Conservation (phyloP, 129 eudicot genomes). For the Tanacetum coccineum region DNA sequence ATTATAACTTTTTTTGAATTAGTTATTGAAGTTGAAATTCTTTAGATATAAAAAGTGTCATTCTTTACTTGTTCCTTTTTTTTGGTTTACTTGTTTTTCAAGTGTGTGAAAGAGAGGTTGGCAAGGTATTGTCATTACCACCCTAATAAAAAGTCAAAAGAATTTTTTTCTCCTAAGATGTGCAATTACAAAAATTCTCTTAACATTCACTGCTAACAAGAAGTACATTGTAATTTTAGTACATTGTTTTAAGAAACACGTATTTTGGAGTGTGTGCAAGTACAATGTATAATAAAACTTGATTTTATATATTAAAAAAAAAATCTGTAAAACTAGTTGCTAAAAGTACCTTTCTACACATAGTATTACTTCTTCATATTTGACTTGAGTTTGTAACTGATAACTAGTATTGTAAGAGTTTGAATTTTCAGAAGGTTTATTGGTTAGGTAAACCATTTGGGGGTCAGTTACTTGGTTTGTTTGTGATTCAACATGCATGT, state of each 20-base stretch:
- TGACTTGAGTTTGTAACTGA: no score
- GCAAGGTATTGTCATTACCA: conserved; percentile 42
- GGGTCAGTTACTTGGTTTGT: background rate
- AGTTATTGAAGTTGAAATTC: conserved; percentile 7
- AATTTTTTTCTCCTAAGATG: conserved; percentile 21
- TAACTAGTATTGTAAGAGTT: no score
- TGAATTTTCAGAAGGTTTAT: no score
- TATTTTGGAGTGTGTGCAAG: background rate
- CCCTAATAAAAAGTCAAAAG: conserved; percentile 38
- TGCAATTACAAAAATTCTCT: conserved; percentile 1
- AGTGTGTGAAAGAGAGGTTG: conserved; percentile 31
- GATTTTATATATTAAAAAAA: background rate
- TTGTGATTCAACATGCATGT: conserved; percentile 23
- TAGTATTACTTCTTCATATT: no score
- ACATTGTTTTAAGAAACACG: background rate
- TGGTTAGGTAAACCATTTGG: background rate
- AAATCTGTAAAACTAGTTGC: background rate
- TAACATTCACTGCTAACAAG: background rate
- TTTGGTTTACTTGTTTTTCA: conserved; percentile 35
- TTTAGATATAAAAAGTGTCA: conserved; percentile 33
- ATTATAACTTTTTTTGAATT: background rate
- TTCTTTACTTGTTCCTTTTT: conserved; percentile 44
- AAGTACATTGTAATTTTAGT: background rate
- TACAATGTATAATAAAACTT: background rate
- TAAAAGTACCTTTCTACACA: no score